A percentile compares a stretch with the other conserved stretches of the same genome.
phyloP scores from a whole-genome alignment of 495 filamentous ascomycete species.

The Cairneyella variabilis region DNA sequence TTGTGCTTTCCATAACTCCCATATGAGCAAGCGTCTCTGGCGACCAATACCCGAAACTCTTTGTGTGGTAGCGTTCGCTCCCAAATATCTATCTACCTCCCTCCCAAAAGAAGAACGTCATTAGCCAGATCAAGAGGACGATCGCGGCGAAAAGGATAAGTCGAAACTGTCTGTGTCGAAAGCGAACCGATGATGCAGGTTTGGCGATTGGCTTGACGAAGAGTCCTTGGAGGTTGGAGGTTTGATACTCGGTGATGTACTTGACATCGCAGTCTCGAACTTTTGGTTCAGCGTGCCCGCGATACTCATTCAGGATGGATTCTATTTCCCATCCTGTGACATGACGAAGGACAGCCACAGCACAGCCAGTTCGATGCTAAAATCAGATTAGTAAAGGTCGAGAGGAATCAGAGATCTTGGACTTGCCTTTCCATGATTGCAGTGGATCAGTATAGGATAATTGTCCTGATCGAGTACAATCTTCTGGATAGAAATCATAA shows the following conservation, averaged over 20 bases:
- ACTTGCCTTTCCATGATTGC: conserved; percentile 79
- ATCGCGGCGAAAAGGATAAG: conserved; percentile 1
- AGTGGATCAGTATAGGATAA: conserved; percentile 77
- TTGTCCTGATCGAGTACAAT: conserved; percentile 62
- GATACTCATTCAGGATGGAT: conserved; percentile 63
- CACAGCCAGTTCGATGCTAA: conserved; percentile 80
- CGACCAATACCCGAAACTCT: not conserved
- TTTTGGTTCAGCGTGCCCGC: conserved; percentile 62
- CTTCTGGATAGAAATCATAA: conserved; percentile 59
- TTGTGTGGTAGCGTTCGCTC: not conserved
- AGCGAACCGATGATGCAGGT: no score
- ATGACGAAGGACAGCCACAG: conserved; percentile 68
- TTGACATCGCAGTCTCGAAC: conserved; percentile 46
- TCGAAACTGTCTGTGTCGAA: no score
- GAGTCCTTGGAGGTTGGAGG: conserved; percentile 15
- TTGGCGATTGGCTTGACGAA: no score
- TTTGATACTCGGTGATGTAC: conserved; percentile 36
- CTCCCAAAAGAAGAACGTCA: conserved; percentile 6
- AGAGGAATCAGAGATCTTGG: conserved; percentile 15
- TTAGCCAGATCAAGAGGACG: not conserved
- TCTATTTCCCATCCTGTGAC: conserved; percentile 53
- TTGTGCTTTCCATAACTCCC: not conserved
- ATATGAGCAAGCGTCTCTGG: no score
- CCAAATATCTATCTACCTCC: not conserved
- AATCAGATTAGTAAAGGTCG: conserved; percentile 19